Evolutionary conservation across 495 filamentous ascomycete species (phyloP), one percentile per base, ranked within the genome.

Genomic region (Podospora fimiseda): DNA sequence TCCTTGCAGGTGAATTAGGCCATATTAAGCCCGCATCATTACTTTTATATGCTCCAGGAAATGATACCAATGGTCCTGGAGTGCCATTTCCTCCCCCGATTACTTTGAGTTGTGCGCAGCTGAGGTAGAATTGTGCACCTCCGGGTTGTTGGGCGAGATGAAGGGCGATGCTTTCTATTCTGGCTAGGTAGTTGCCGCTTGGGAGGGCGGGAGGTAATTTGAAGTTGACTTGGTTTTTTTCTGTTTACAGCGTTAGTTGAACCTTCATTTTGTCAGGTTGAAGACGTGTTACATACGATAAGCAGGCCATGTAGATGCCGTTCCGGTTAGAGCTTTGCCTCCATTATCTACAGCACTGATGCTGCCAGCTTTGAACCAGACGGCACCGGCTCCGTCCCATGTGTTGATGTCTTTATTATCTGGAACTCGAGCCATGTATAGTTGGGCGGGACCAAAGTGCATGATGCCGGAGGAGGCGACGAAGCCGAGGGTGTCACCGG

Each of bases 381-480:
- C 73, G 36, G 69, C 64, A 2, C 74, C 74, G 0, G 64, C 52
- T 1, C 67, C 66, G 16, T 77, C 74, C 69, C 70, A 79, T 9
- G 63, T 67, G 53, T 70, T 67, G 58, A 73, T 58, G 40, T 71
- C 64, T 15, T 59, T 60, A 20, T 51, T 48, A 9, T 69, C 69
- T 33, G 75, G 75, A 1, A 72, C 74, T 15, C 66, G 64, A 5
- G 74, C 75, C 72, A 77, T 76, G 63, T 76, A 75, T 51, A 70
- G 73, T 58, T 64, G 65, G 55, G 74, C 63, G 5, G 75, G 74
- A 7, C 75, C 74, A 39, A 69, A 71, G 58, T 78, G 73, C n/a
- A 61, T 66, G 21, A 76, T 66, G 16, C 57, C 63, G 1, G 63
- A 53, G 42, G 65, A 60, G 46, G 73, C 71, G 21, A 69, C 68